phyloP scores from a whole-genome alignment of 805 yeast genomes.

The Hermanozyma aechmeae region DNA sequence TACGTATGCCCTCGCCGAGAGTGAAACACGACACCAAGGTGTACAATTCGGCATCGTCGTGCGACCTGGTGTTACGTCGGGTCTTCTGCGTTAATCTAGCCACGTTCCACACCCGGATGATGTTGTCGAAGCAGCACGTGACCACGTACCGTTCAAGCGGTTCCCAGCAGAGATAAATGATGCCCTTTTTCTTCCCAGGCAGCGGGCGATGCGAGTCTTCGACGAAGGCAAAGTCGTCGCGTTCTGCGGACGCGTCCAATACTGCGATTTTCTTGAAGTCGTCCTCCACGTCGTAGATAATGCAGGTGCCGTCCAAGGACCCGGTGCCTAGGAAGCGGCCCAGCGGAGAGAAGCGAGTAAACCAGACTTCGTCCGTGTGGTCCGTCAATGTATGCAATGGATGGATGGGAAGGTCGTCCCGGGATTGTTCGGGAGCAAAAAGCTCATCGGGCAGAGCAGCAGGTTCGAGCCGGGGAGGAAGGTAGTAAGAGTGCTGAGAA shows the following conservation, averaged over 20 bases:
- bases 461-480: constrained; percentile 6
- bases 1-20: constrained; percentile 28
- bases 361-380: constrained; percentile 81
- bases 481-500: no score
- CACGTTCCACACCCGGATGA: constrained; percentile 62
- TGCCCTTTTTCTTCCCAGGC: constrained; percentile 15
- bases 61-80: constrained; percentile 18
- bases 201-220: constrained; percentile 16
- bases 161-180: constrained; percentile 69
- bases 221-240: constrained; percentile 19
- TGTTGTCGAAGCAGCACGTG: constrained; percentile 64
- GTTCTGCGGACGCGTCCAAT: constrained; percentile 18
- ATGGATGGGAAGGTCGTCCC: constrained; percentile 35
- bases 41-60: constrained; percentile 9
- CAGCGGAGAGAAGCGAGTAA: constrained; percentile 62
- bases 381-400: constrained; percentile 36
- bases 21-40: constrained; percentile 25
- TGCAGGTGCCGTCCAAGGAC: constrained; percentile 54
- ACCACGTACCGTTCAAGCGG: constrained; percentile 58
- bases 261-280: constrained; percentile 22
- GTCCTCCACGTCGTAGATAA: constrained; percentile 56
- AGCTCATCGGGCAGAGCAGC: neutral
- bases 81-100: constrained; percentile 15
- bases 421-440: neutral
- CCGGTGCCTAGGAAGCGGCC: constrained; percentile 75